Evolutionary conservation across 1,284 basidiomycete species (phyloP), one percentile per base, ranked within the genome.

Genomic region (Sporisorium graminicola): DNA sequence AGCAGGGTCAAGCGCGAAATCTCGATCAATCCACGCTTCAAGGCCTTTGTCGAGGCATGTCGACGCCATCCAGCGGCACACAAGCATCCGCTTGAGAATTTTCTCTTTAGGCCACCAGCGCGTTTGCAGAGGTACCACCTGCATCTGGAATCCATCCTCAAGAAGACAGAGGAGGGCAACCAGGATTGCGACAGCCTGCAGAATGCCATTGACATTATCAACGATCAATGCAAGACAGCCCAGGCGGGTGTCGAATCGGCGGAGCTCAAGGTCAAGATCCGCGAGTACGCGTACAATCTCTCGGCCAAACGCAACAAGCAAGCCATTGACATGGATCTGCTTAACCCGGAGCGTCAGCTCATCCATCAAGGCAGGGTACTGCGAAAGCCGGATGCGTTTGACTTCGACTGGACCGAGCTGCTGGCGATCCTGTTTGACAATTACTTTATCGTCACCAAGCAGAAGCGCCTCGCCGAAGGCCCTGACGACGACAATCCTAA

Each of bases 111-210:
- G 7, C 94, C 95, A 1, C 90, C 92, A 0, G 93, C 94, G 70
- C 93, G 96, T 83, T 88, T 98, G 13, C 93, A 95, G 84, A 92
- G 93, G 72, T 98, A 98, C 83, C 93, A 94, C 9, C 90, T 94
- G 1, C 88, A 94, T 12, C 88, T 98, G 2, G 92, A 95, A 78
- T 93, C 93, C 2, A 93, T 98, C 58, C 90, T 92, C 77, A 78
- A 81, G 35, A 75, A 84, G 59, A 83, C 83, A 3, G 80, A 81
- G 29, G 67, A 76, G 18, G 68, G 63, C 31, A 79, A 76, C 42
- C 58, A 72, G 18, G 83, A 85, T 54, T 57, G 64, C 3, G 79
- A 81, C 37, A 74, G 74, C 40, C 65, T 82, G 35, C 57, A 64
- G 61, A 68, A 77, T 27, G 83, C 82, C 42, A 80, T 79, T 35